Percentiles rank a stretch among this genome's conserved stretches.
These are phyloP conservation scores for Lepiota subincarnata DNA, from an alignment of 768 basidiomycete genomes.

Conservation along the genomic window DNA sequence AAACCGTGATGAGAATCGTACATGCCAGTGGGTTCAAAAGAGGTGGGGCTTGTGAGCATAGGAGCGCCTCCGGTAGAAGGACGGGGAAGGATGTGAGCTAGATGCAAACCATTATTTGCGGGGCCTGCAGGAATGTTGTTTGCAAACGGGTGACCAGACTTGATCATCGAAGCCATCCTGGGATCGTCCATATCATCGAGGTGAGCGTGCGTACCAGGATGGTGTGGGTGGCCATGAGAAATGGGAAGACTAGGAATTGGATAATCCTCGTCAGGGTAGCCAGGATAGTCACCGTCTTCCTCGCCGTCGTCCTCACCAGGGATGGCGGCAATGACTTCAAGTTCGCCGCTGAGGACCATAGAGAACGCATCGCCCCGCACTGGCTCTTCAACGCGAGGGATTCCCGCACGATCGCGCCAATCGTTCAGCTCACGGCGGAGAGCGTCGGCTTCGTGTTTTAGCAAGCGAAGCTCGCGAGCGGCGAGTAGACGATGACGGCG, in stretches of 20 bases:
- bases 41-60: constrained; percentile 15
- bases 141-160: constrained; percentile 31
- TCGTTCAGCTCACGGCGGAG: constrained; percentile 91
- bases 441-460: constrained; percentile 81
- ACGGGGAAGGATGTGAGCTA: constrained; percentile 16
- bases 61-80: constrained; percentile 10
- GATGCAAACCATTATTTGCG: constrained; percentile 13
- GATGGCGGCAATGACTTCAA: constrained; percentile 56
- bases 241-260: constrained; percentile 2
- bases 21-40: constrained; percentile 11
- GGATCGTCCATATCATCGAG: constrained; percentile 30
- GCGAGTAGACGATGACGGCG: constrained; percentile 80
- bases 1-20: constrained; percentile 12
- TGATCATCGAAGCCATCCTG: constrained; percentile 26
- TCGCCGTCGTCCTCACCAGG: constrained; percentile 45
- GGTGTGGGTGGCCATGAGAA: constrained; percentile 8
- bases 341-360: constrained; percentile 66
- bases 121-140: constrained; percentile 23
- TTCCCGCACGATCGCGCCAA: constrained; percentile 76
- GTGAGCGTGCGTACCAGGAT: constrained; percentile 11
- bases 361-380: constrained; percentile 66
- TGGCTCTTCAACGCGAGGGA: constrained; percentile 72
- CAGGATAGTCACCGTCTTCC: constrained; percentile 24
- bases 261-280: constrained; percentile 7
- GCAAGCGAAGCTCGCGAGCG: constrained; percentile 71